Conservation (phyloP, 805 yeast genomes). For the Teunomyces kruisii region DNA sequence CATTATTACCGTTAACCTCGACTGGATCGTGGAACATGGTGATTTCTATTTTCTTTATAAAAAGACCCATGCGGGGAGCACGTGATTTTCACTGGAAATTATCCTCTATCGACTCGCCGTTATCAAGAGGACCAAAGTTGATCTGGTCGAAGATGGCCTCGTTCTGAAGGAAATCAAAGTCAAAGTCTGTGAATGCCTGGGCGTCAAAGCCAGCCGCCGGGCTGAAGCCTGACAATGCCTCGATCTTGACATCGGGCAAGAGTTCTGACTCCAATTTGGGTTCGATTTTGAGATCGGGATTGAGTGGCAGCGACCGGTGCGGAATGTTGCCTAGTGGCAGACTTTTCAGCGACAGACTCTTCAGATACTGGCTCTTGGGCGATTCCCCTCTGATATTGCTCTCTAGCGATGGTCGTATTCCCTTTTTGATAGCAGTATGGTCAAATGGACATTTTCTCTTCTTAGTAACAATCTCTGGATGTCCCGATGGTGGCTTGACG, state of each 20-base stretch:
- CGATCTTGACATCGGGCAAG: not conserved
- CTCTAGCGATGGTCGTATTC: conserved; percentile 11
- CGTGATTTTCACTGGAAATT: conserved; percentile 3
- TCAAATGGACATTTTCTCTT: conserved; percentile 36
- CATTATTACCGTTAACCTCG: not conserved
- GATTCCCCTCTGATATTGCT: conserved; percentile 18
- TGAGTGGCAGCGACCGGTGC: conserved; percentile 10
- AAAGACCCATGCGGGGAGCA: not conserved
- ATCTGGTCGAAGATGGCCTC: conserved; percentile 25
- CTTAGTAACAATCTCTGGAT: conserved; percentile 6
- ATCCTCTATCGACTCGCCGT: not conserved
- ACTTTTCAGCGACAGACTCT: not conserved
- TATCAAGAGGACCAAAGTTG: conserved; percentile 9
- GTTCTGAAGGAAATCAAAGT: conserved; percentile 31
- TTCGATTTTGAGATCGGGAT: not conserved
- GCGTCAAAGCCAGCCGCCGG: conserved; percentile 5
- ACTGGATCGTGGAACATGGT: not conserved
- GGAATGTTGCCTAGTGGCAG: conserved; percentile 1
- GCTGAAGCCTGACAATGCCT: not conserved
- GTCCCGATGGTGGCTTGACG: conserved; percentile 3
- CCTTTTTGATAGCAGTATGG: conserved; percentile 17
- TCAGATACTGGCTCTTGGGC: conserved; percentile 1
- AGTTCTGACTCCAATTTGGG: not conserved
- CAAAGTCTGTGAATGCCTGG: conserved; percentile 11
- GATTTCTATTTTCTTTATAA: not conserved